Evolutionary conservation across 495 filamentous ascomycete genomes (phyloP).

Genomic region (Eremomyces bilateralis): DNA sequence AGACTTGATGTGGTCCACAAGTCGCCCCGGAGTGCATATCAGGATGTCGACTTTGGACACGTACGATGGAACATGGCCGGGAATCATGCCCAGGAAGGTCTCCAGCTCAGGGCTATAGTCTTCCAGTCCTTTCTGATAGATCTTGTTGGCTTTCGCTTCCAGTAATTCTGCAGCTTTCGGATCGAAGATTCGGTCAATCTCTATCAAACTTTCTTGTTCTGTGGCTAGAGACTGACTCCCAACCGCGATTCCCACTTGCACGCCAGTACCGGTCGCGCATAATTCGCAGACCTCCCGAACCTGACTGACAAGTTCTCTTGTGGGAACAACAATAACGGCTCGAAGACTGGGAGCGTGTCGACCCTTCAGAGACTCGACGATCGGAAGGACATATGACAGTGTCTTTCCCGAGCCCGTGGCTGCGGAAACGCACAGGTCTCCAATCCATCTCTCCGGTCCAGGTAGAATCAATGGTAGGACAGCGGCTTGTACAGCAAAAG

Average conservation of each 20-base stretch:
- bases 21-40: constrained; percentile 75
- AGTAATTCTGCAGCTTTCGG: constrained; percentile 25
- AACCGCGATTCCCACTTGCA: constrained; percentile 61
- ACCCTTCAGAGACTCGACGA: constrained; percentile 48
- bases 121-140: constrained; percentile 8
- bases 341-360: constrained; percentile 37
- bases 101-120: constrained; percentile 25
- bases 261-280: constrained; percentile 36
- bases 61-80: constrained; percentile 38
- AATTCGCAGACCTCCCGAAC: constrained; percentile 50
- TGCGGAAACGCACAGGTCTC: constrained; percentile 73
- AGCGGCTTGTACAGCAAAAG: constrained; percentile 68
- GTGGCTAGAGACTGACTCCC: constrained; percentile 54
- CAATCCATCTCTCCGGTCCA: constrained; percentile 28
- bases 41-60: constrained; percentile 65
- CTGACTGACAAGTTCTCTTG: constrained; percentile 72
- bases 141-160: constrained; percentile 13
- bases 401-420: constrained; percentile 91
- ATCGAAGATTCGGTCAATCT: constrained; percentile 36
- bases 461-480: constrained; percentile 59
- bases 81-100: constrained; percentile 21
- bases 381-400: constrained; percentile 69
- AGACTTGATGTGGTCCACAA: constrained; percentile 74
- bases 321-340: constrained; percentile 69
- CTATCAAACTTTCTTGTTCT: constrained; percentile 49